Base-by-base conservation (phyloP, 768 basidiomycete species). In the Pleurotus pulmonarius region DNA sequence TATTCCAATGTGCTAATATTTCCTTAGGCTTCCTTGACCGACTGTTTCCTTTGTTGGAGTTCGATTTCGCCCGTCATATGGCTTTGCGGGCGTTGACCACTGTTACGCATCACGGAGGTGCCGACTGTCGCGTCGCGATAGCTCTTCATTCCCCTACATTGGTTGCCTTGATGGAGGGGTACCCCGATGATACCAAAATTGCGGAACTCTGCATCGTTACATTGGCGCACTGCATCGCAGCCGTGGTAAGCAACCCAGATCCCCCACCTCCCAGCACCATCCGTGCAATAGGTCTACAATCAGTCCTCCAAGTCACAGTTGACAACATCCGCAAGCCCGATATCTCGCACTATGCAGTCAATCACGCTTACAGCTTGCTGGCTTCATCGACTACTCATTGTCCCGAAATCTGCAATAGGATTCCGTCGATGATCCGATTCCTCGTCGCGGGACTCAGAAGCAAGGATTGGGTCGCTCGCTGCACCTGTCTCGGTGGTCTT, bases 51-150 rank as follows among this genome's bases (percentile, higher is more conserved):
- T 70, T 87, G 11, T 60, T 87, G 11, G 71, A 82, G 29, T 64
- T 72, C 4, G 74, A 78, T 4, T 69, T 66, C 3, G 82, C 78
- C 2, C 77, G 82, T 1, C 74, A 78, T 59, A 66, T 85, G 48
- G 83, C 82, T 6, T 70, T 88, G 8, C 78, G 79, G 25, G 76
- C 83, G 0, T 67, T 88, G 18, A 76, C 75, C 0, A 83, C 79
- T 20, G 75, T 87, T 9, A 87, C 86, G 0, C 85, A 83, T 57
- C 84, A 86, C 46, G 83, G 84, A 3, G 84, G 84, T 5, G 57
- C 63, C 3, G 69, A 75, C 15, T 74, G 80, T 24, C 80, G 81
- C 38, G 64, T 69, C 45, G 79, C 79, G 55, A 80, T 88, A 52
- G 82, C 83, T 0, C 74, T 72, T 49, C 68, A 76, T 34, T 69